Conservation (phyloP, 768 basidiomycete genomes). For the Lentinula raphanica region DNA sequence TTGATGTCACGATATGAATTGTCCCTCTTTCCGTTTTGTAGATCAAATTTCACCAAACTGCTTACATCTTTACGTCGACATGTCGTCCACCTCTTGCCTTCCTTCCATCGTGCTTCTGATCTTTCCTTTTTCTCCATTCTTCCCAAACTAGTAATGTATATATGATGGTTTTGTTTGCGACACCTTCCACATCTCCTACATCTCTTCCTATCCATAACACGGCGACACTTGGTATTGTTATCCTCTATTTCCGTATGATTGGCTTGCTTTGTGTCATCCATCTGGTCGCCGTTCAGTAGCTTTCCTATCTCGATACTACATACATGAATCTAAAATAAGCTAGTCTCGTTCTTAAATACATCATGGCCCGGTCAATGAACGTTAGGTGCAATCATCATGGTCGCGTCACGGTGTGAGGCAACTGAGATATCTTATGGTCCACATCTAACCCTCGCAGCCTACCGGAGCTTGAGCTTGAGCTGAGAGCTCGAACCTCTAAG, state of each 20-base stretch:
- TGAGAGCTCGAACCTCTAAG: too few relatives aligned
- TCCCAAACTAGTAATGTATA: neutral
- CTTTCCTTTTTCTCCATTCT: neutral
- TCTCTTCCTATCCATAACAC: neutral
- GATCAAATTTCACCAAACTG: neutral
- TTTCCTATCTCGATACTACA: neutral
- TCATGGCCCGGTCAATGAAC: neutral
- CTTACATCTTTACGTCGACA: neutral
- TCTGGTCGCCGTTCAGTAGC: too few relatives aligned
- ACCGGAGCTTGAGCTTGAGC: too few relatives aligned
- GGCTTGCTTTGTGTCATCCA: neutral
- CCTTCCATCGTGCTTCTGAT: neutral
- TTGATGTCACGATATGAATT: neutral
- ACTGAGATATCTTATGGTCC: too few relatives aligned
- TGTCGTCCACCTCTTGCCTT: neutral
- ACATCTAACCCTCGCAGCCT: too few relatives aligned
- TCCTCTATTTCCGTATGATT: neutral
- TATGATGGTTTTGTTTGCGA: constrained; percentile 5
- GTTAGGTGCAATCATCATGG: too few relatives aligned
- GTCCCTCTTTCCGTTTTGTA: neutral
- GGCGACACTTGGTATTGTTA: neutral
- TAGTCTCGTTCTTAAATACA: neutral
- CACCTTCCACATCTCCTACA: neutral
- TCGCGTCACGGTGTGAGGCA: too few relatives aligned
- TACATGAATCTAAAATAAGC: neutral